Evolutionary conservation across 345 rosid genomes (phyloP), one percentile per base, ranked within the genome.

Genomic region (Leavenworthia alabamica): DNA sequence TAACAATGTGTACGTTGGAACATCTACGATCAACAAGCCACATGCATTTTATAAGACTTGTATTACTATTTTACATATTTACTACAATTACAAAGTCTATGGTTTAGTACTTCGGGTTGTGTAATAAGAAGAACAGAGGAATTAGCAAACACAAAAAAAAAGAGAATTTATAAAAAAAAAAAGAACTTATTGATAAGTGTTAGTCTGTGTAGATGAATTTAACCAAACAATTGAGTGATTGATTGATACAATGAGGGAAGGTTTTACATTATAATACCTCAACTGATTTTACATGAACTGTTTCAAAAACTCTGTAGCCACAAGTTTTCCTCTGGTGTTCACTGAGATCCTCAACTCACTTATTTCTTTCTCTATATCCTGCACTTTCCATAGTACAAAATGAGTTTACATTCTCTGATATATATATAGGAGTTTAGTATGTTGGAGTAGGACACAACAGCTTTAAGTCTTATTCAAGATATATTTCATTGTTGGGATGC

Each of bases 331-430:
- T 60, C 96, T 73, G 2, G 96, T 89, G 75, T 90, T 93, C 70
- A 93, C 85, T 0, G 96, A 93, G 78, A 81, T 75, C 79, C 87
- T 93, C 73, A 93, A 68, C 55, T 93, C 97, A 6, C 82, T 82
- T 68, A 89, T 93, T 82, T 93, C 97, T 75, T 93, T 87, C 54
- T 89, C 92, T 12, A 93, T 93, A 64, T 93, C 99, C 97, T 93
- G 88, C 81, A 81, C 8, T 75, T 73, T 20, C 28, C 66, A 41
- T 33, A 16, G 12, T 49, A 8, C n/a, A 1, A 42, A 12, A 10
- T 8, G n/a, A 5, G 57, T 49, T n/a, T 5, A 62, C 51, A 27
- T 16, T 54, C 44, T 24, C 26, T 2, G 24, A 41, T 9, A 35
- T 12, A n/a, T n/a, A n/a, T n/a, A 22, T 26, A 42, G 24, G 13